Percentiles rank a stretch among this genome's conserved stretches.
These are phyloP conservation scores for Coemansia guatemalensis DNA, from an alignment of 192 early-diverging fungal genomes.

Conservation along the genomic window DNA sequence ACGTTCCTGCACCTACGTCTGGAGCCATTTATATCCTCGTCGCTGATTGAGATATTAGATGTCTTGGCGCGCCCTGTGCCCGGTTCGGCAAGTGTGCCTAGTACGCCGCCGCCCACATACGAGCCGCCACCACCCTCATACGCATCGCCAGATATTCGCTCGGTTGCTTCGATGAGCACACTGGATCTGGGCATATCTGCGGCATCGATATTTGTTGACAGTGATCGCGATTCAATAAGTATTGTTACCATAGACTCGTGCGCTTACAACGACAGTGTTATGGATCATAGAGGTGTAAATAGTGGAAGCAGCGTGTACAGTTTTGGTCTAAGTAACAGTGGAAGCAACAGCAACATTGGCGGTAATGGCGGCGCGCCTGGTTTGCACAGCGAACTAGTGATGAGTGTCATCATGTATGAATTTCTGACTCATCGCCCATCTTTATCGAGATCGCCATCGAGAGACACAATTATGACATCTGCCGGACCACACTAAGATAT, in stretches of 20 bases:
- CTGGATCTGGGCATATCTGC: conserved; percentile 22
- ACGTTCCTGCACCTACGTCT: conserved; percentile 43
- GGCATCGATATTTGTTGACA: conserved; percentile 14
- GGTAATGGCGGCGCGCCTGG: conserved; percentile 9
- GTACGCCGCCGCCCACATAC: conserved; percentile 49
- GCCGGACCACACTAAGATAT: background rate
- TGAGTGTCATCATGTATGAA: conserved; percentile 48
- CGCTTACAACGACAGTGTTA: conserved; percentile 2
- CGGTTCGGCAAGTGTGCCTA: conserved; percentile 44
- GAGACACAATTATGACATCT: conserved; percentile 25
- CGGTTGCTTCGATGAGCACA: conserved; percentile 27
- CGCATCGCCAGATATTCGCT: conserved; percentile 27
- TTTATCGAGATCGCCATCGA: conserved; percentile 37
- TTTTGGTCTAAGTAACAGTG: conserved; percentile 3
- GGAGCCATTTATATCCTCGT: conserved; percentile 48
- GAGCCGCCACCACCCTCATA: conserved; percentile 53
- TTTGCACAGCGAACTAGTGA: conserved; percentile 37
- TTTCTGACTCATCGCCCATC: conserved; percentile 36
- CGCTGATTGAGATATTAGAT: conserved; percentile 49
- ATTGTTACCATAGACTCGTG: conserved; percentile 19
- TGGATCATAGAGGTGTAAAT: background rate
- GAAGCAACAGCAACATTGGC: conserved; percentile 1
- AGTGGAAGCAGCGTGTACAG: conserved; percentile 9
- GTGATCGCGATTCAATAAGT: conserved; percentile 25
- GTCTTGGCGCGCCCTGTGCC: conserved; percentile 30